A percentile compares a stretch with the other conserved stretches of the same genome.
Conservation (phyloP, 345 rosid species). For the Pelargonium nanum region DNA sequence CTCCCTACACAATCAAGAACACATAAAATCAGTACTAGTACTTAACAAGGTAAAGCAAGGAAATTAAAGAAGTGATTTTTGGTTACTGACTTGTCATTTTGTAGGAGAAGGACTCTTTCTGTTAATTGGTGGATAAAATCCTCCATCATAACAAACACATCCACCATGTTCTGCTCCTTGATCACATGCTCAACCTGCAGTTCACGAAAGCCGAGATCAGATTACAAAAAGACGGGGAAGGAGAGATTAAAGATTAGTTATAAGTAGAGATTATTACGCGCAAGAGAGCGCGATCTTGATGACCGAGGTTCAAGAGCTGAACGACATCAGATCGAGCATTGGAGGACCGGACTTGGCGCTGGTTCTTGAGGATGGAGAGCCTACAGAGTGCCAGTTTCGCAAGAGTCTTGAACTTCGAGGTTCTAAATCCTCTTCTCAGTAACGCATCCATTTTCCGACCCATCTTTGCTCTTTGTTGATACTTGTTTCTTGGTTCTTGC, state of each 20-base stretch:
- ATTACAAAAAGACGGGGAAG: not conserved
- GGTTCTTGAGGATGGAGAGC: slow-evolving; percentile 26
- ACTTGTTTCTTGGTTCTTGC: not conserved
- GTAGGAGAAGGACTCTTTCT: slow-evolving; percentile 26
- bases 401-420: slow-evolving; percentile 32
- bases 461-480: slow-evolving; percentile 8
- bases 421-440: slow-evolving; percentile 26
- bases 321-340: slow-evolving; percentile 30
- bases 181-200: slow-evolving; percentile 33
- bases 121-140: slow-evolving; percentile 23
- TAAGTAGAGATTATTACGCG: no score
- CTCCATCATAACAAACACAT: slow-evolving; percentile 27
- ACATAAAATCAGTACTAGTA: not conserved
- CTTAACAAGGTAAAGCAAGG: not conserved
- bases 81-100: slow-evolving; percentile 19
- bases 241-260: no score
- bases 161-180: slow-evolving; percentile 27
- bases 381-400: slow-evolving; percentile 30
- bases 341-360: slow-evolving; percentile 23
- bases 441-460: slow-evolving; percentile 16
- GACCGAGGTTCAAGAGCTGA: slow-evolving; percentile 33
- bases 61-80: not conserved
- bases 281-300: slow-evolving; percentile 29
- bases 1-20: slow-evolving; percentile 13
- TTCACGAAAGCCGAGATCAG: not conserved